Evolutionary conservation across 331 rosid species (phyloP), one percentile per base, ranked within the genome.

Genomic region (Cydonia oblonga): DNA sequence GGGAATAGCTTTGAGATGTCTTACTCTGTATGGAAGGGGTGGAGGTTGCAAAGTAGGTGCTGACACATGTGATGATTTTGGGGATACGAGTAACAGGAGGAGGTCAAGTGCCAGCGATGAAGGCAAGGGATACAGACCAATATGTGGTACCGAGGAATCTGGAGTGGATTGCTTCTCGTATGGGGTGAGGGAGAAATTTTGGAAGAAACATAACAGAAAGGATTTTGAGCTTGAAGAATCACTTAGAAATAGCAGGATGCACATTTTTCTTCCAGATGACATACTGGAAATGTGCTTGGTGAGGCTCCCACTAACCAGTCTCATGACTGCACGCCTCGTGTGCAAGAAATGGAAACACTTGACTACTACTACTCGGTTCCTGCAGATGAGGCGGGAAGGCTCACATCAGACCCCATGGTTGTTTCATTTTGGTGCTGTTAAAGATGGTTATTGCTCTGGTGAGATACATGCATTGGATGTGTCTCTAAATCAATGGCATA

Each of bases 21-120:
- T 95, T 49, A 84, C 86, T 69, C 76, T 95, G 60, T 95, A 91
- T 69, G 83, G 93, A 42, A 82, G 89, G 71, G 99, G 93, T 63
- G 99, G 96, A 64, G 99, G 97, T 28, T 95, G 99, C 87, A 95
- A 88, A 87, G 99, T 95, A 4, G 99, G 99, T n/a, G 99, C 93
- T 30, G 97, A 95, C 80, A 95, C 91, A n/a, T 52, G 93, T 46
- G 96, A 91, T 70, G 99, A 90, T 70, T 76, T 81, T 73, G 89
- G 96, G 58, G 93, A 91, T 76, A 80, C 96, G 20, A 86, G 86
- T 46, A 70, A 83, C 70, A 83, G 96, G 77, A 87, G 99, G 86
- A 87, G 96, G 76, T 95, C 96, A 8, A 91, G 92, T 81, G 90
- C 93, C 53, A 86, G 99, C 14, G 96, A 95, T 72, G 99, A 95